Evolutionary conservation across 805 yeast species (phyloP).

Genomic region (Wickerhamiella lipophila): DNA sequence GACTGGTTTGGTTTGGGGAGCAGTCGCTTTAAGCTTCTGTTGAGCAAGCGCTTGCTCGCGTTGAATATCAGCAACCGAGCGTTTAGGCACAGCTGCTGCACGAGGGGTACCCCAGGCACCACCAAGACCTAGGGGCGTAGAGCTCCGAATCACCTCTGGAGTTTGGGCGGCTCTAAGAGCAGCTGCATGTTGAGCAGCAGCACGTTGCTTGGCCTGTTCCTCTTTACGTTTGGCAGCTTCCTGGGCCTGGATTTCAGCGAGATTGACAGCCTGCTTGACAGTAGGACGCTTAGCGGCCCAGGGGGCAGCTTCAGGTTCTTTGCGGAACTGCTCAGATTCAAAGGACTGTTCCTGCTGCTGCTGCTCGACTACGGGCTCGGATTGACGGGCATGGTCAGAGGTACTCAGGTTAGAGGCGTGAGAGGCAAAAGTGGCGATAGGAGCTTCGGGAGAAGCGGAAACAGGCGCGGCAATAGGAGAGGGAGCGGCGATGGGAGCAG

Average conservation of each 20-base stretch:
- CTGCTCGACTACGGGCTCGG: neutral
- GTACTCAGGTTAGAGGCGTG: neutral
- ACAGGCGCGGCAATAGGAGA: conserved; percentile 10
- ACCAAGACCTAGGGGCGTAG: neutral
- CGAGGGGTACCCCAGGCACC: conserved; percentile 17
- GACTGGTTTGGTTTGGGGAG: conserved; percentile 8
- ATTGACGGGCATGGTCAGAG: neutral
- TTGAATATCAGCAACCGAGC: conserved; percentile 29
- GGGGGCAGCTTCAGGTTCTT: conserved; percentile 18
- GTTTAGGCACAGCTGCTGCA: conserved; percentile 19
- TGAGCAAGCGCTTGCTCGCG: conserved; percentile 27
- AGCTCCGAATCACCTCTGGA: conserved; percentile 5
- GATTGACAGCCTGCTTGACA: conserved; percentile 18
- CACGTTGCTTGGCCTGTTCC: conserved; percentile 10
- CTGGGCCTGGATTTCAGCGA: conserved; percentile 27
- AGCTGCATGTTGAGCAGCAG: neutral
- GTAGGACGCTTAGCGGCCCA: conserved; percentile 20
- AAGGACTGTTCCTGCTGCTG: neutral
- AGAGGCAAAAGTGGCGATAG: neutral
- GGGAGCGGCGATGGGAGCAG: conserved; percentile 9
- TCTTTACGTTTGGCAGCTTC: conserved; percentile 22
- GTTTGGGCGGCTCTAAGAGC: conserved; percentile 1
- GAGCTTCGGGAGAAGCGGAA: neutral
- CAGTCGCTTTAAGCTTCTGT: conserved; percentile 4
- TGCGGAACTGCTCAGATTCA: neutral